A percentile compares a stretch with the other conserved stretches of the same genome.
These are phyloP conservation scores for Poa annua DNA, from an alignment of 176 grass and related monocot genomes.

Conservation along the genomic window DNA sequence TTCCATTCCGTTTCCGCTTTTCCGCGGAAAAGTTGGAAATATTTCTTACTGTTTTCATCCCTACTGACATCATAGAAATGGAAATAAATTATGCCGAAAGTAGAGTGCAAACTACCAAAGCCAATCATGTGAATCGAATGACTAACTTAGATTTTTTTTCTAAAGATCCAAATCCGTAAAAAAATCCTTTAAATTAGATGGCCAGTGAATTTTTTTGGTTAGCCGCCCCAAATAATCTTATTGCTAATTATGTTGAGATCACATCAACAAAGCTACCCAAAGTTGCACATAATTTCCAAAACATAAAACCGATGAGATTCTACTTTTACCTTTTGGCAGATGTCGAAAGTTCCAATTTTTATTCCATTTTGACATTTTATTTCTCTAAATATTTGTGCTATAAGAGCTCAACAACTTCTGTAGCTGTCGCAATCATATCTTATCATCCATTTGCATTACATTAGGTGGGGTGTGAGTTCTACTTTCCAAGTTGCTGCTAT, in stretches of 20 bases:
- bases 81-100: not conserved
- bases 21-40: no score
- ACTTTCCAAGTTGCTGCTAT: slow-evolving; percentile 7
- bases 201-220: not conserved
- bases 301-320: not conserved
- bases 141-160: not conserved
- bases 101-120: not conserved
- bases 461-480: not conserved
- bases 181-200: not conserved
- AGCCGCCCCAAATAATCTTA: not conserved
- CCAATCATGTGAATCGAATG: not conserved
- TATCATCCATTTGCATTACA: slow-evolving; percentile 12
- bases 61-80: no score
- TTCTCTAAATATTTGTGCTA: not conserved
- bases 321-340: not conserved
- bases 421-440: not conserved
- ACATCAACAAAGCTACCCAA: not conserved
- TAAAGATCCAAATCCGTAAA: not conserved
- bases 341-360: not conserved
- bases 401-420: not conserved
- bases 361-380: not conserved
- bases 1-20: no score
- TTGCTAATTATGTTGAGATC: not conserved
- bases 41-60: no score
- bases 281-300: not conserved